Percentiles rank a stretch among this genome's conserved stretches.
phyloP scores from a whole-genome alignment of 257 asterid genomes.

The Avicennia marina region DNA sequence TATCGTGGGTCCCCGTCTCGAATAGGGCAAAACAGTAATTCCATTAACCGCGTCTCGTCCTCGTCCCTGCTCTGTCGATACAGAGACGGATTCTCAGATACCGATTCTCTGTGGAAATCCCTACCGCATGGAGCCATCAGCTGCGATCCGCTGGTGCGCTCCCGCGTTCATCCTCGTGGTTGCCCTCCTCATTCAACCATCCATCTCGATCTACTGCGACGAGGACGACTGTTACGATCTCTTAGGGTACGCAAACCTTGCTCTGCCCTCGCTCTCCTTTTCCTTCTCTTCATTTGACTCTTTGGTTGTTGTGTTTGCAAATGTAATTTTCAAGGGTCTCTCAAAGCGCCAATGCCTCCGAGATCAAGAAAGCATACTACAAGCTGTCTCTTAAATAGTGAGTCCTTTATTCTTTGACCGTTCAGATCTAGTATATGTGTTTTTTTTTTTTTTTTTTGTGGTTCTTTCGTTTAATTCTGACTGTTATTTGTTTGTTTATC shows the following conservation, averaged over 20 bases:
- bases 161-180: slow-evolving; percentile 35
- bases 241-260: slow-evolving; percentile 48
- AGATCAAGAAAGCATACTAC: slow-evolving; percentile 56
- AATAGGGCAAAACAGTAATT: too few species aligned
- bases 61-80: too few species aligned
- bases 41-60: too few species aligned
- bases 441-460: background rate
- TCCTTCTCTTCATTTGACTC: background rate
- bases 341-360: slow-evolving; percentile 48
- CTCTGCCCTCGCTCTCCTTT: background rate
- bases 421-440: background rate
- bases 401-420: slow-evolving; percentile 1
- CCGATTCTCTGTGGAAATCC: too few species aligned
- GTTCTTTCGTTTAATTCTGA: background rate
- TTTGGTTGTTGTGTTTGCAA: background rate
- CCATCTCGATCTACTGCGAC: slow-evolving; percentile 82
- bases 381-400: slow-evolving; percentile 82
- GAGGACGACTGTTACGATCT: slow-evolving; percentile 97
- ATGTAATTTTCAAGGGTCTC: slow-evolving; percentile 42
- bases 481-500: background rate
- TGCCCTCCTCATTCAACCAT: slow-evolving; percentile 58
- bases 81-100: too few species aligned
- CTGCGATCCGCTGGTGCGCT: slow-evolving; percentile 48
- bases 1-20: too few species aligned
- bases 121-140: too few species aligned